Evolutionary conservation across 148 eudicot species (phyloP).

Genomic region (Heliamphora exappendiculata): DNA sequence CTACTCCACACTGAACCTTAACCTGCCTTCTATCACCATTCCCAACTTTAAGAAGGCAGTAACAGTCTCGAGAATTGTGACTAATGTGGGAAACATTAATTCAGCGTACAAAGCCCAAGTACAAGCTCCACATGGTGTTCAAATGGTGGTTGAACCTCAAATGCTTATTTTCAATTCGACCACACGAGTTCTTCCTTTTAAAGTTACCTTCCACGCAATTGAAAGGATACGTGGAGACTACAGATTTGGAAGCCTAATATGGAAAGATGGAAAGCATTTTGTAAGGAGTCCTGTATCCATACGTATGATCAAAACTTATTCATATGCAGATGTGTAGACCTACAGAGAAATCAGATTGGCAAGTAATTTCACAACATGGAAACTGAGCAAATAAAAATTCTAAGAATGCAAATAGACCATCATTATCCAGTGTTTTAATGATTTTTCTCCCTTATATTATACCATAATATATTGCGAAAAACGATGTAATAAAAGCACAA

Average conservation of each 20-base stretch:
- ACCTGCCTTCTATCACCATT: conserved; percentile 13
- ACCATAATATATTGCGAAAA: too few relatives aligned
- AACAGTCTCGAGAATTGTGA: conserved; percentile 3
- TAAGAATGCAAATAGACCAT: neutral
- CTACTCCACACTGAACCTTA: neutral
- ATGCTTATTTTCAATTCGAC: conserved; percentile 1
- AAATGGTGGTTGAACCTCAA: conserved; percentile 9
- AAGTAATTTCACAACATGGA: neutral
- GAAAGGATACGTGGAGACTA: neutral
- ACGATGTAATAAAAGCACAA: too few relatives aligned
- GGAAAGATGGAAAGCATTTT: conserved; percentile 8
- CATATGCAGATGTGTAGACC: conserved; percentile 5
- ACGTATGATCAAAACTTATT: neutral
- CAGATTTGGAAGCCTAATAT: conserved; percentile 10
- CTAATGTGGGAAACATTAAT: conserved; percentile 5
- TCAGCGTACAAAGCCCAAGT: conserved; percentile 3
- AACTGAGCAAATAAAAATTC: neutral
- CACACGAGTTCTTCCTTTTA: neutral
- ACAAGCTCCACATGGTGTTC: conserved; percentile 2
- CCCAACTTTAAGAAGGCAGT: conserved; percentile 7
- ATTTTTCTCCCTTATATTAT: too few relatives aligned
- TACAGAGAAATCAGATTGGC: neutral
- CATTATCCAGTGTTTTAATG: neutral
- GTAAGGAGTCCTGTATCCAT: conserved; percentile 3
- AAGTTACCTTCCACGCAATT: conserved; percentile 5